These are phyloP conservation scores for Arthrobotrys pseudoclavata DNA, from an alignment of 2,329 filamentous ascomycete species.

Conservation along the genomic window DNA sequence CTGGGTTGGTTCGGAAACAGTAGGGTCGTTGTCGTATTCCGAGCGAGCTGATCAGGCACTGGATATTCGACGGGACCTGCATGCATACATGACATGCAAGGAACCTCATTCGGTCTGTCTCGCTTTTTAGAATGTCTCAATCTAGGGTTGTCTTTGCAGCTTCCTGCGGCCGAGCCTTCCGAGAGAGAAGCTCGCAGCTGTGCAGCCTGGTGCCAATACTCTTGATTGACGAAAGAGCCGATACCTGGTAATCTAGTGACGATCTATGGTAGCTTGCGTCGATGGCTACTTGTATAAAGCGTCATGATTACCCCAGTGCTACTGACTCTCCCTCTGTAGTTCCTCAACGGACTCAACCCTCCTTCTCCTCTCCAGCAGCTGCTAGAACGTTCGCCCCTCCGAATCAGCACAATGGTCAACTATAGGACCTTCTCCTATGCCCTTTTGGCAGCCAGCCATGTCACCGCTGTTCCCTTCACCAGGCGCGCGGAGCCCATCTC, in stretches of 20 bases:
- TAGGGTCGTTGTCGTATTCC: too few species aligned
- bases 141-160: neutral
- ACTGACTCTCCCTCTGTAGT: neutral
- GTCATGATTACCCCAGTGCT: neutral
- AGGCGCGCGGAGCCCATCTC: constrained; percentile 39
- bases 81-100: constrained; percentile 33
- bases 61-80: constrained; percentile 14
- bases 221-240: neutral
- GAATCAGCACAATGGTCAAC: constrained; percentile 40
- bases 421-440: constrained; percentile 45
- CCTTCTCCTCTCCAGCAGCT: constrained; percentile 3
- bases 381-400: neutral
- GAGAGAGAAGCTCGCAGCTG: neutral
- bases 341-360: constrained; percentile 1
- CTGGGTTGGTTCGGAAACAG: too few species aligned
- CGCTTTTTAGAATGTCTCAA: constrained; percentile 22
- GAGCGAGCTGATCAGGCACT: neutral
- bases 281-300: constrained; percentile 24
- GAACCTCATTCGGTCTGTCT: constrained; percentile 26
- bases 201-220: constrained; percentile 27
- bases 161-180: constrained; percentile 10
- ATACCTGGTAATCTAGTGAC: constrained; percentile 1
- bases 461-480: constrained; percentile 43
- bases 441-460: constrained; percentile 44
- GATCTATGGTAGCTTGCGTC: neutral